Base-by-base conservation (phyloP, 805 yeast genomes). In the Kregervanrija pseudodelftensis region DNA sequence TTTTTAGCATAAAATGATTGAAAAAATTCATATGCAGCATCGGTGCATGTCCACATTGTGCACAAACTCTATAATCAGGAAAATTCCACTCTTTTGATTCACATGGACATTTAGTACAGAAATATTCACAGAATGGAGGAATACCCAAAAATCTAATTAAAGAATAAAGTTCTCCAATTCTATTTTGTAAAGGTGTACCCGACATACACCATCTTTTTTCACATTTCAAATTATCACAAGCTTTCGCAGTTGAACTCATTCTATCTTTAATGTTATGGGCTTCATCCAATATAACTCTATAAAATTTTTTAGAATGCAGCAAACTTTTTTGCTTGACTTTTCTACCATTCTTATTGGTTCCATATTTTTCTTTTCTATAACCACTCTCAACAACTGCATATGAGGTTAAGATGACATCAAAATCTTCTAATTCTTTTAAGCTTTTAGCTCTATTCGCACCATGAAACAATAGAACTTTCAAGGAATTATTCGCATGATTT, bases 211-310 rank as follows among this genome's bases (percentile, higher is more conserved):
- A 86, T 51, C 95, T 67, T 55, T 88, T 86, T 42, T 79, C 69
- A 9, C 95, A 79, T 31, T 73, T 66, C 45, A 93, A 65, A 47
- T 71, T 69, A 59, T 86, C 87, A 1, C 95, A 96, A 2, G 98
- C 95, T 53, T 85, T 81, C 0, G 98, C 90, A 0, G 99, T 93
- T 22, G 91, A 91, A 43, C 93, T 82, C 44, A 89, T 89, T 47
- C 98, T 74, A 62, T 93, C 98, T 60, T 93, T 93, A 69, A 93
- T 91, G 58, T 91, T 91, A 61, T 93, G 99, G 1, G 99, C 99
- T 61, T 93, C 99, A 66, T 93, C 99, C 42, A 93, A 67, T 12
- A 93, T 77, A 8, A 91, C 95, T 46, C 99, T 69, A 57, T 88
- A 84, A 61, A 89, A 93, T 36, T 76, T 72, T 37, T 85, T 71